Conservation (phyloP, 192 early-diverging fungal genomes). For the Coemansia sp. region DNA sequence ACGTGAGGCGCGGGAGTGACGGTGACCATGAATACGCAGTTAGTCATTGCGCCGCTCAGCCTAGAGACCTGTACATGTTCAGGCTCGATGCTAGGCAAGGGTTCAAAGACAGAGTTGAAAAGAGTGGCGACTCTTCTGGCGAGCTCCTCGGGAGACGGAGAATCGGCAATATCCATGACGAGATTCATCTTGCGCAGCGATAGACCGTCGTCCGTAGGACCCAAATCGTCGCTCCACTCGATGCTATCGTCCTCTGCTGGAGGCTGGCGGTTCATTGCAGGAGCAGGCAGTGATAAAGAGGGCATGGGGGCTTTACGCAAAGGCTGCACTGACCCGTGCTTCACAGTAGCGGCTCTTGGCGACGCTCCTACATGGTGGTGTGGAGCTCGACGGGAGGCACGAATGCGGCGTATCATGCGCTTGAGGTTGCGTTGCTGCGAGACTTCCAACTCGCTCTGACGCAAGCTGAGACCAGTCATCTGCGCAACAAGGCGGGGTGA, state of each 20-base stretch:
- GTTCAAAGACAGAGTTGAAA: slow-evolving; percentile 42
- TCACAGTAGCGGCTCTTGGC: slow-evolving; percentile 1
- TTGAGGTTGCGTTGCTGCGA: slow-evolving; percentile 51
- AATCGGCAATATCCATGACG: slow-evolving; percentile 40
- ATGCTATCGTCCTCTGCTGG: not conserved
- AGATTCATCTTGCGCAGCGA: slow-evolving; percentile 32
- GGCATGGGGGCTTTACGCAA: slow-evolving; percentile 10
- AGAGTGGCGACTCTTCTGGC: slow-evolving; percentile 25
- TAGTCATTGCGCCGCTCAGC: slow-evolving; percentile 76
- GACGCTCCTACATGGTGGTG: slow-evolving; percentile 14
- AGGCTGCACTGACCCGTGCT: not conserved
- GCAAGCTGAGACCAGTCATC: slow-evolving; percentile 50
- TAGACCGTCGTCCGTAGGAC: slow-evolving; percentile 13
- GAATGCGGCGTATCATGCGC: slow-evolving; percentile 47
- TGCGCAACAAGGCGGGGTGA: slow-evolving; percentile 48
- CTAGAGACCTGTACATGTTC: slow-evolving; percentile 47
- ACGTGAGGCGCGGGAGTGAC: slow-evolving; percentile 30
- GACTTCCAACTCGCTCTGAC: slow-evolving; percentile 50
- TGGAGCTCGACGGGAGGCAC: slow-evolving; percentile 19
- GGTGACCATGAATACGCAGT: slow-evolving; percentile 59
- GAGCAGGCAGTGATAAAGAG: slow-evolving; percentile 15
- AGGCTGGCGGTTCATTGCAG: not conserved
- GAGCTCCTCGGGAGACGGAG: slow-evolving; percentile 25
- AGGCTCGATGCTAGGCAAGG: slow-evolving; percentile 11
- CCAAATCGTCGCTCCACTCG: slow-evolving; percentile 31